Conservation (phyloP, 2,329 filamentous ascomycete genomes). For the Calycina herbarum region DNA sequence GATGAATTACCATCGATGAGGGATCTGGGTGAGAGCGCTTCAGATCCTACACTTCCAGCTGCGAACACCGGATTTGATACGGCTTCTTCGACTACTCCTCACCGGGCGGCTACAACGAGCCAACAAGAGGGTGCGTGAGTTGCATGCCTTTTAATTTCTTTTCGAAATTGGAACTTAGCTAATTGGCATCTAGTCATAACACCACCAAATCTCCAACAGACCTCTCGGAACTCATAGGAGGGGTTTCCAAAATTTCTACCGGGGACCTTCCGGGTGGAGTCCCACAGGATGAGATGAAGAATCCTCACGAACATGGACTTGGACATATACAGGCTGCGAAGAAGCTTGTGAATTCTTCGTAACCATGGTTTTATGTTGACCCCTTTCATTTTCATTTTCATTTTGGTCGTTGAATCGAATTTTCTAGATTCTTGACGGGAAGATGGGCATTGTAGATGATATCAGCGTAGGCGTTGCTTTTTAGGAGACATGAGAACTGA, state of each 20-base stretch:
- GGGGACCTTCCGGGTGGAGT: conserved; percentile 44
- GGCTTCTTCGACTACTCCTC: conserved; percentile 32
- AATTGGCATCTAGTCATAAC: neutral
- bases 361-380: neutral
- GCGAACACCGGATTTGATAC: conserved; percentile 32
- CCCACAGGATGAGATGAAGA: conserved; percentile 39
- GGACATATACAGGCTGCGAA: conserved; percentile 30
- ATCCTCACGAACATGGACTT: conserved; percentile 27
- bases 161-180: neutral
- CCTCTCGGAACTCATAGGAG: conserved; percentile 9
- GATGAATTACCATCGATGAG: conserved; percentile 28
- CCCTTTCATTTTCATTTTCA: neutral
- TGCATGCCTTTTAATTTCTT: neutral
- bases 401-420: neutral
- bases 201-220: neutral
- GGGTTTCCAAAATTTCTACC: conserved; percentile 40
- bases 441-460: neutral
- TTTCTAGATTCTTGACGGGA: neutral
- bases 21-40: conserved; percentile 11
- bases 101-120: neutral
- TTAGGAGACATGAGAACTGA: neutral
- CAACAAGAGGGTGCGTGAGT: conserved; percentile 3
- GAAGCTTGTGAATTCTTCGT: conserved; percentile 25
- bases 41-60: conserved; percentile 24
- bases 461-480: conserved; percentile 1